Evolutionary conservation across 1,284 basidiomycete genomes (phyloP).

Genomic region (Malassezia cuniculi): DNA sequence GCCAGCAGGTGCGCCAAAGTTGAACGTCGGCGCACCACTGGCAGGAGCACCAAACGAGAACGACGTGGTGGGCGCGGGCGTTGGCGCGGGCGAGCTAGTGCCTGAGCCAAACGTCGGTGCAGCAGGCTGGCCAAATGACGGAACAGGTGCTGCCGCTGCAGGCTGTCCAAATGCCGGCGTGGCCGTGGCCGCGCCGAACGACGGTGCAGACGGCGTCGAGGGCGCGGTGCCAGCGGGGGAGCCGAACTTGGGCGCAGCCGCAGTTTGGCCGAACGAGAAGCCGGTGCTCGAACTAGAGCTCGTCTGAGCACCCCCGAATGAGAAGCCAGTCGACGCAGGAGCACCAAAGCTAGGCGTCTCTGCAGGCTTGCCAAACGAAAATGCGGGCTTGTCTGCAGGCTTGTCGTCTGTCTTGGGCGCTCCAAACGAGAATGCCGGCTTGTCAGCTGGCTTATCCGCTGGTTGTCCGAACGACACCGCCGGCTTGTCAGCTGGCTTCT

Average conservation of each 20-base stretch:
- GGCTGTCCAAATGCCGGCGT: too few relatives aligned
- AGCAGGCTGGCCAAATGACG: background rate
- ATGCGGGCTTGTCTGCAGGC: constrained; percentile 12
- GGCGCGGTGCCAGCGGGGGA: background rate
- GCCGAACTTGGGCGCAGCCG: too few relatives aligned
- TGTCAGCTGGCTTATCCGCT: background rate
- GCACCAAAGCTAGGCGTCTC: background rate
- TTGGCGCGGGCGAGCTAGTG: background rate
- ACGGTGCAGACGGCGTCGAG: too few relatives aligned
- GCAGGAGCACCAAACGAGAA: constrained; percentile 15
- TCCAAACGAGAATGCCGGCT: constrained; percentile 20
- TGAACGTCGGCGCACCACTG: constrained; percentile 7
- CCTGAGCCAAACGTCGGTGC: constrained; percentile 3
- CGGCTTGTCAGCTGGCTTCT: background rate
- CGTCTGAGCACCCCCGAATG: constrained; percentile 12
- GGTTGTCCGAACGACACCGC: background rate
- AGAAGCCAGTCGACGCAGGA: too few relatives aligned
- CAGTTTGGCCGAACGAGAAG: constrained; percentile 3
- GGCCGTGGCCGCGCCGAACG: too few relatives aligned
- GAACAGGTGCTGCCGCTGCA: background rate
- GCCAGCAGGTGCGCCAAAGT: constrained; percentile 6
- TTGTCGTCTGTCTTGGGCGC: constrained; percentile 10
- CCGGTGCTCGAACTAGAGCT: background rate
- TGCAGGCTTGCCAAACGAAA: constrained; percentile 19
- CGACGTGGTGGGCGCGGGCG: constrained; percentile 1